A percentile compares a stretch with the other conserved stretches of the same genome.
These are phyloP conservation scores for Paramecium octaurelia DNA, from an alignment of 73 alveolate genomes.

Conservation along the genomic window DNA sequence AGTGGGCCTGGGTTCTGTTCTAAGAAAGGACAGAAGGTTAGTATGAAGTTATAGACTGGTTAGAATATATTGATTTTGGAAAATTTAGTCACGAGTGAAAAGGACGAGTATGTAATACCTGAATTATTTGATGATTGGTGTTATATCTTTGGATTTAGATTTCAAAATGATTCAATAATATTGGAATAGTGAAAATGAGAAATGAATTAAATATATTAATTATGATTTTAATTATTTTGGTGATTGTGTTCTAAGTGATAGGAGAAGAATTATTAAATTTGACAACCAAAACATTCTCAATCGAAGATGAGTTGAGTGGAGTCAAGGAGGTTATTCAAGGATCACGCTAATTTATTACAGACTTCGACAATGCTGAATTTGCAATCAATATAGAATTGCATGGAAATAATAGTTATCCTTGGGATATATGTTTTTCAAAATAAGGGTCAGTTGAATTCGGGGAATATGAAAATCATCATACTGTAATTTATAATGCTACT, in stretches of 20 bases:
- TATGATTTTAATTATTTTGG: neutral
- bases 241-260: neutral
- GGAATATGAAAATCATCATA: neutral
- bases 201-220: neutral
- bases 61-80: neutral
- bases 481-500: neutral
- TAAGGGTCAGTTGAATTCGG: neutral
- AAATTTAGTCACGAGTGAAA: neutral
- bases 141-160: neutral
- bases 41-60: neutral
- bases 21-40: neutral
- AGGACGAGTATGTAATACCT: neutral
- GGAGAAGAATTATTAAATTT: neutral
- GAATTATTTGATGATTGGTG: neutral
- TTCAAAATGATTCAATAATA: neutral
- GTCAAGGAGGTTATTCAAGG: neutral
- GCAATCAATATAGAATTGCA: conserved; percentile 13
- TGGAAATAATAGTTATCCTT: neutral
- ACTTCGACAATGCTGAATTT: neutral
- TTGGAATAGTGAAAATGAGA: neutral
- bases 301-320: neutral
- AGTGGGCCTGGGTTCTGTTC: neutral
- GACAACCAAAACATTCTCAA: neutral
- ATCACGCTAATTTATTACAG: neutral
- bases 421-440: neutral